Base-by-base conservation (phyloP, 2,329 filamentous ascomycete species). In the Pseudogymnoascus sp. region DNA sequence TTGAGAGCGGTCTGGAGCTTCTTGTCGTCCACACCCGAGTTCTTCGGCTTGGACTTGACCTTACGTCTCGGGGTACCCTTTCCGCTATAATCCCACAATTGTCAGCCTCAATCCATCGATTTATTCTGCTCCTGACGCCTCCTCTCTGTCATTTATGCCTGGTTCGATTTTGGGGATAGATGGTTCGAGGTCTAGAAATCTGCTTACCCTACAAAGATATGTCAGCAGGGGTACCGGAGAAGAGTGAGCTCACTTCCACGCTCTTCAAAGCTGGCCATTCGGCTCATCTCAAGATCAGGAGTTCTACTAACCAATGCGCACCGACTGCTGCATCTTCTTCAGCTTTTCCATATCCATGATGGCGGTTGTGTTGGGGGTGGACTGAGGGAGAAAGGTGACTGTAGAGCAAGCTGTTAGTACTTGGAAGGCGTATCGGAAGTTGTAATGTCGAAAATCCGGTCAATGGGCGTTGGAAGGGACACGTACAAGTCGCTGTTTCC, bases 31-130 rank as follows among this genome's bases (percentile, higher is more conserved):
- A 90, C 91, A 76, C 89, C 91, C 69, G 89, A 89, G 78, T 86
- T 90, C 78, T 91, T 91, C 79, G 95, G 90, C 70, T 93, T 90
- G 81, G 96, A 95, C 91, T 97, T 99, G 78, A 94, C 88, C 86
- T 96, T 95, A 83, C 94, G 86, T 82, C 94, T 86, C 75, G 94
- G 94, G 71, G 94, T 97, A 73, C 94, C 94, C 85, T 99, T 99
- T 82, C 94, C 94, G 82, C 93, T 72, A 61, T 44, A 41, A 33
- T 69, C 65, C 57, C 21, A 61, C 44, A 61, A 61, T 60, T 64
- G 67, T 70, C 64, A 71, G 70, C 68, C 67, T 60, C 31, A 59
- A 61, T 47, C 29, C 68, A 67, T 60, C 26, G 60, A 60, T 39
- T 33, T 61, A 58, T 58, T 15, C 9, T 61, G 31, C 35, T 15